A percentile compares a stretch with the other conserved stretches of the same genome.
Conservation (phyloP, 1,284 basidiomycete species). For the Ustilago trichophora region DNA sequence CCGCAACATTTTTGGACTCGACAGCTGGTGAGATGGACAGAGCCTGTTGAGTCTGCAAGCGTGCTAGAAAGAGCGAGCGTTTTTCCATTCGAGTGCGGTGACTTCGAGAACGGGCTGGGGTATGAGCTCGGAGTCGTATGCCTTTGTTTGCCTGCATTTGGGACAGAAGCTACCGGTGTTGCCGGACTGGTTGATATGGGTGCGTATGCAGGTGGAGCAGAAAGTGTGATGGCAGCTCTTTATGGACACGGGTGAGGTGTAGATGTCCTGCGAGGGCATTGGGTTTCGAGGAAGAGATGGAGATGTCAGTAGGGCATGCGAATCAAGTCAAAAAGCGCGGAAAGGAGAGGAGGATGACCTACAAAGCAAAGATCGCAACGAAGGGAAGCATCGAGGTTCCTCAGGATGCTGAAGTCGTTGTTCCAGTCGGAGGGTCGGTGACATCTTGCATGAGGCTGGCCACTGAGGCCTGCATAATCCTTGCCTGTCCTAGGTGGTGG, state of each 20-base stretch:
- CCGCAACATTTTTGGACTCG: conserved; percentile 4
- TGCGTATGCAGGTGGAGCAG: conserved; percentile 63
- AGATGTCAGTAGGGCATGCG: too few relatives aligned
- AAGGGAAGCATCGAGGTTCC: conserved; percentile 52
- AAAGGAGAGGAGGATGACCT: background rate
- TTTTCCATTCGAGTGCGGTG: conserved; percentile 56
- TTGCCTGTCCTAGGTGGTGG: background rate
- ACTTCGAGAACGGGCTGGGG: conserved; percentile 55
- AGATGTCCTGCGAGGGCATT: conserved; percentile 58
- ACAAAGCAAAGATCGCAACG: conserved; percentile 62
- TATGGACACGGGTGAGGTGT: conserved; percentile 59
- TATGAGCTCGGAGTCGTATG: conserved; percentile 58
- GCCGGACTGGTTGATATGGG: conserved; percentile 62
- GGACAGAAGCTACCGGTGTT: conserved; percentile 58
- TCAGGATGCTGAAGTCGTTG: conserved; percentile 41
- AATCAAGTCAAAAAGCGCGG: too few relatives aligned
- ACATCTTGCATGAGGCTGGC: conserved; percentile 41
- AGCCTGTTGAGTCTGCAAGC: conserved; percentile 11
- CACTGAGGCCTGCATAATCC: conserved; percentile 18
- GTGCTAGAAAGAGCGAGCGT: conserved; percentile 24
- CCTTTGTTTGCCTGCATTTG: conserved; percentile 62
- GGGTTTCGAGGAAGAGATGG: too few relatives aligned
- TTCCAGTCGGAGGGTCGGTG: conserved; percentile 63
- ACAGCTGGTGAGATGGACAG: background rate
- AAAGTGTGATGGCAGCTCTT: conserved; percentile 60